A percentile compares a stretch with the other conserved stretches of the same genome.
These are phyloP conservation scores for Xanthoconium separans DNA, from an alignment of 1,284 basidiomycete genomes.

Conservation along the genomic window DNA sequence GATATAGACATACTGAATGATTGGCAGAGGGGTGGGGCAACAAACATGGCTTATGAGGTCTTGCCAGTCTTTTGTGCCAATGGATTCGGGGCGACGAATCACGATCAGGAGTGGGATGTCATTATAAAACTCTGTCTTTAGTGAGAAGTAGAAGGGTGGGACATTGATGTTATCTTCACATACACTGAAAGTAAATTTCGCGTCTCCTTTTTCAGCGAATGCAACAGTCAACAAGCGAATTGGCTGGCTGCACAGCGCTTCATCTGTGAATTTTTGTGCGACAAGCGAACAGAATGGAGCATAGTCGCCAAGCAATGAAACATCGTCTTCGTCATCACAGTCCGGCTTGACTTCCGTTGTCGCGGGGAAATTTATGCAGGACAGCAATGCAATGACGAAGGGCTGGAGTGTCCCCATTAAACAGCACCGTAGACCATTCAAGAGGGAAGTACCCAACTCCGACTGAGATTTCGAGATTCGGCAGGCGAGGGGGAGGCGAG, in stretches of 20 bases:
- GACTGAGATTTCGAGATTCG: constrained; percentile 3
- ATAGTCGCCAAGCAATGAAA: background rate
- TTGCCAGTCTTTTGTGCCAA: background rate
- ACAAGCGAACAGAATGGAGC: background rate
- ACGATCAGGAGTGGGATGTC: background rate
- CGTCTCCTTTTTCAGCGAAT: background rate
- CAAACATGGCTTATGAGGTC: background rate
- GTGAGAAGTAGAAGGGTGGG: no score
- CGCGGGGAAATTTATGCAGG: background rate
- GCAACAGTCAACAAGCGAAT: background rate
- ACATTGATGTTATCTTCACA: background rate
- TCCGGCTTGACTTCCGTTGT: background rate
- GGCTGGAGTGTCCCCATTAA: background rate
- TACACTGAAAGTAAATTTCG: background rate
- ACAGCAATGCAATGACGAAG: background rate
- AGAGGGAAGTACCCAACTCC: background rate
- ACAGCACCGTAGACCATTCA: no score
- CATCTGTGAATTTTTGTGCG: background rate
- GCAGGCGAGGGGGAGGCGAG: constrained; percentile 1
- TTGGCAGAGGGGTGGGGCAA: background rate
- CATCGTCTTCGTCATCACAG: background rate
- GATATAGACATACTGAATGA: background rate
- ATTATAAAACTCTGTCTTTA: background rate
- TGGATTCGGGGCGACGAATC: background rate
- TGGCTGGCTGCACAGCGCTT: background rate